These are phyloP conservation scores for Lactarius hatsudake DNA, from an alignment of 768 basidiomycete species.

Conservation along the genomic window DNA sequence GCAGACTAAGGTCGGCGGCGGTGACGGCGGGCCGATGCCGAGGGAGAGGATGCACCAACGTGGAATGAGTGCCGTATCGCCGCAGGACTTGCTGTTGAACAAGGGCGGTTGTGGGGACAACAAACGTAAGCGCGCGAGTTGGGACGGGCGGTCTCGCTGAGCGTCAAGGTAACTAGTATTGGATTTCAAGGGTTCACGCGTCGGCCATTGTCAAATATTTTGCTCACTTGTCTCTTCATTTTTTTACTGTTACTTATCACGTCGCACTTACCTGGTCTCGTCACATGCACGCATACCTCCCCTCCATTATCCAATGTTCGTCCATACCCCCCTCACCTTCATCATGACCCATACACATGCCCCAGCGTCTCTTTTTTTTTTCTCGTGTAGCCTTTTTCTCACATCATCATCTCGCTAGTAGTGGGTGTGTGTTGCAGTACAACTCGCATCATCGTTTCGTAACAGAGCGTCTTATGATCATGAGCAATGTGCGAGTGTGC, in stretches of 20 bases:
- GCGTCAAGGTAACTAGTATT: background rate
- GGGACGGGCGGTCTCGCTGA: slow-evolving; percentile 45
- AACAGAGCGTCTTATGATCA: slow-evolving; percentile 3
- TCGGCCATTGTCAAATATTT: background rate
- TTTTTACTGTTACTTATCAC: slow-evolving; percentile 24
- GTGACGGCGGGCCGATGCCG: slow-evolving; percentile 27
- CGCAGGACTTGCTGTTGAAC: slow-evolving; percentile 49
- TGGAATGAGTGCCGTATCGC: slow-evolving; percentile 51
- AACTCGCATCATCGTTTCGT: background rate
- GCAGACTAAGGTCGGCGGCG: slow-evolving; percentile 10
- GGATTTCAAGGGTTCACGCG: background rate
- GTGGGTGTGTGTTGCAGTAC: slow-evolving; percentile 5
- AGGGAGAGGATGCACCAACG: slow-evolving; percentile 42
- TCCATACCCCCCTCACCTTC: slow-evolving; percentile 9
- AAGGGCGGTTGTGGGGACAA: slow-evolving; percentile 43
- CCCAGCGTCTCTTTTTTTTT: no score
- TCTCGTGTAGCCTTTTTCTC: background rate
- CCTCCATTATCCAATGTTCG: background rate
- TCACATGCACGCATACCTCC: slow-evolving; percentile 18
- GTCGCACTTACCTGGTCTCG: slow-evolving; percentile 14
- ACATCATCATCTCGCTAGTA: background rate
- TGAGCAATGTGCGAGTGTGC: slow-evolving; percentile 9
- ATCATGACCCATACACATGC: slow-evolving; percentile 3
- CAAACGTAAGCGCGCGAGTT: slow-evolving; percentile 57
- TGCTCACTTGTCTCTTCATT: slow-evolving; percentile 5